phyloP scores from a whole-genome alignment of 306 rosid species.

The Lupinus albus region DNA sequence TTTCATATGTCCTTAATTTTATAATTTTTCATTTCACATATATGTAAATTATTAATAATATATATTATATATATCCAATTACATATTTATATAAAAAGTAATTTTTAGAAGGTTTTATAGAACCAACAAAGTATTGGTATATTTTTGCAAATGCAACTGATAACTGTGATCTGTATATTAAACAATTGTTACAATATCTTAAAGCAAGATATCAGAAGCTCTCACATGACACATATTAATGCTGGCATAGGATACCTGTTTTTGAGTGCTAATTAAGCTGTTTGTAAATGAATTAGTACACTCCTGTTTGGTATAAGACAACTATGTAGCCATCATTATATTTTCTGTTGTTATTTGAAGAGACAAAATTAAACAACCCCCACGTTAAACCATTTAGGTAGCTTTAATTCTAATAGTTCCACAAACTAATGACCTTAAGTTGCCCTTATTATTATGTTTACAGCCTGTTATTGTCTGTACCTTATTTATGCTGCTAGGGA shows the following conservation, averaged over 20 bases:
- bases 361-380: constrained; percentile 40
- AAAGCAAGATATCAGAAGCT: constrained; percentile 28
- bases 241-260: constrained; percentile 37
- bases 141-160: no score
- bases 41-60: no score
- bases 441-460: constrained; percentile 14
- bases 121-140: no score
- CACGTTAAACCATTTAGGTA: constrained; percentile 33
- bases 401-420: background rate
- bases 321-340: constrained; percentile 31
- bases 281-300: constrained; percentile 21
- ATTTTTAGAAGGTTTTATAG: no score
- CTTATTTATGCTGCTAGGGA: constrained; percentile 1
- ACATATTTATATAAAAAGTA: no score
- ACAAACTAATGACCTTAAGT: constrained; percentile 11
- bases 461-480: constrained; percentile 42
- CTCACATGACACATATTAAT: constrained; percentile 38
- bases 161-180: background rate
- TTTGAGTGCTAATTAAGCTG: constrained; percentile 37
- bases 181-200: constrained; percentile 13
- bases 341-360: constrained; percentile 28
- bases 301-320: constrained; percentile 17
- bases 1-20: no score
- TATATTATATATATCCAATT: no score
- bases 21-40: no score